Conservation (phyloP, 2,329 filamentous ascomycete genomes). For the Arthrobotrys iridis region DNA sequence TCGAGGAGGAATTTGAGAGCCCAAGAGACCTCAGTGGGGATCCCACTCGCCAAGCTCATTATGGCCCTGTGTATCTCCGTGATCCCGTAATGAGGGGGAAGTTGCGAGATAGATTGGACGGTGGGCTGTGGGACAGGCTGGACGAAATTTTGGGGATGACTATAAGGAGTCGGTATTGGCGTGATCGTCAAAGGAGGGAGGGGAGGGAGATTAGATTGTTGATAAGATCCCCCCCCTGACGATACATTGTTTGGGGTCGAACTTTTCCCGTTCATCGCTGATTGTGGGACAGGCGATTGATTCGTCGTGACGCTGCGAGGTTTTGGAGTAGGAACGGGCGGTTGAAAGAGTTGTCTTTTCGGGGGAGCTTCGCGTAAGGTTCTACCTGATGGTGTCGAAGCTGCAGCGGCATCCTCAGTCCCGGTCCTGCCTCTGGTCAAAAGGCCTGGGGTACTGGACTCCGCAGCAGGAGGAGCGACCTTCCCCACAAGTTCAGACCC, state of each 20-base stretch:
- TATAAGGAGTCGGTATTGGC: slow-evolving; percentile 57
- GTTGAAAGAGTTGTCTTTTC: slow-evolving; percentile 84
- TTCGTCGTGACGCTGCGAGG: slow-evolving; percentile 55
- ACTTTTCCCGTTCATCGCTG: slow-evolving; percentile 23
- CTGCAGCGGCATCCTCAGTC: slow-evolving; percentile 67
- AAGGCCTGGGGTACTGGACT: slow-evolving; percentile 62
- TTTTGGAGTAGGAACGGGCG: slow-evolving; percentile 69
- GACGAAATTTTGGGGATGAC: slow-evolving; percentile 22
- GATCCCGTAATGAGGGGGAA: background rate
- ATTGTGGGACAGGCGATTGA: slow-evolving; percentile 58
- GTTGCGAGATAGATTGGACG: background rate
- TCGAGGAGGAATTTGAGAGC: slow-evolving; percentile 7
- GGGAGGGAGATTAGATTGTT: slow-evolving; percentile 28
- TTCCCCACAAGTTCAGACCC: slow-evolving; percentile 81
- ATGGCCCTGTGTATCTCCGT: slow-evolving; percentile 4
- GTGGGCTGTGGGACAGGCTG: background rate
- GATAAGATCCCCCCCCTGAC: slow-evolving; percentile 54
- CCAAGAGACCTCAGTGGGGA: slow-evolving; percentile 19
- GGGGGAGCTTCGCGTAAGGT: slow-evolving; percentile 76
- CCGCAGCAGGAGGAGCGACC: slow-evolving; percentile 67
- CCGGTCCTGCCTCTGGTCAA: slow-evolving; percentile 68
- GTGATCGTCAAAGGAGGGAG: slow-evolving; percentile 58
- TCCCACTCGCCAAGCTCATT: slow-evolving; percentile 13
- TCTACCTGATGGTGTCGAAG: slow-evolving; percentile 51
- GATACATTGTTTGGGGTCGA: slow-evolving; percentile 7